Evolutionary conservation across 75 land plant genomes (phyloP), one percentile per base, ranked within the genome.

Genomic region (Pseudotsuga menziesii): DNA sequence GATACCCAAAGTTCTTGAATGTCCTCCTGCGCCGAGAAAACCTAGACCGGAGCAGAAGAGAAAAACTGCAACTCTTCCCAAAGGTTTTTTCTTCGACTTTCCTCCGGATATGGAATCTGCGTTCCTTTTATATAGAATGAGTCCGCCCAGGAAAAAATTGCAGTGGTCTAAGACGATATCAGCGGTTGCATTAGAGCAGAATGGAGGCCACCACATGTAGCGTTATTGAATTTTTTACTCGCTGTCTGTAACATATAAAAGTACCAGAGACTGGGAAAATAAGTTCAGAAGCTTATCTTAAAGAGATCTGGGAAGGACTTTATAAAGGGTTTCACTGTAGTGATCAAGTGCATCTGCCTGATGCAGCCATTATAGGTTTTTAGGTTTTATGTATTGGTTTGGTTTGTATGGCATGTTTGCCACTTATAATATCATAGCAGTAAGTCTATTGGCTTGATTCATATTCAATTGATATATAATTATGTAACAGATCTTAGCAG

Each of bases 11-110:
- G 17, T 75, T 17, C 39, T 80, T 14, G 61, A 9, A 5, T 83
- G 85, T 63, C 88, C 88, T 26, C 85, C 88, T 61, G 83, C 88
- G 39, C 88, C 88, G 0, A 83, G 73, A 55, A 86, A 83, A 62
- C 75, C 80, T 11, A 25, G 62, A 73, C 57, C 73, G 54, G 56
- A 48, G 41, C 44, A 26, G 29, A 77, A 44, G 73, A 71, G 74
- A 56, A 81, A 44, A 56, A 13, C 61, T 35, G 73, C 52, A 58
- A 41, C 61, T 58, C 17, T 23, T 25, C 22, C 57, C 3, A 23
- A 16, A 29, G 55, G 16, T 9, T 70, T 77, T 62, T 35, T 27
- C 56, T n/a, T n/a, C 14, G n/a, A n/a, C n/a, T 61, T 77, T 14
- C 73, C 63, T 23, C 73, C 74, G 4, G 79, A 77, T 69, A 63